Percentiles rank a stretch among this genome's conserved stretches.
Evolutionary conservation across 225 moss, liverwort and hornwort species (phyloP).

Genomic region (Rhytidiadelphus loreus): DNA sequence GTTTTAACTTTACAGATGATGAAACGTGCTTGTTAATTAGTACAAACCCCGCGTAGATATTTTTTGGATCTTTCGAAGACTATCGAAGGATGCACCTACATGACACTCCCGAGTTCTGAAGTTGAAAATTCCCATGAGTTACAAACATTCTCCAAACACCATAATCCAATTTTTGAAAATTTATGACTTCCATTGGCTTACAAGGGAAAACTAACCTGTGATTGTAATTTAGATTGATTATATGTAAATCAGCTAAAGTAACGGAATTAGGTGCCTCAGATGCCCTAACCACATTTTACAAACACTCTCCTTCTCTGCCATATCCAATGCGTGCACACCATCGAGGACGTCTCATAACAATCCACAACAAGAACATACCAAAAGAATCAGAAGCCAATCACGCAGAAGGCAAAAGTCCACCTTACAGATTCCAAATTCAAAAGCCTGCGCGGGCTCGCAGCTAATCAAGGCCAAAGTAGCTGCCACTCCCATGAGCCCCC

Average conservation of each 20-base stretch:
- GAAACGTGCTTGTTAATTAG: background rate
- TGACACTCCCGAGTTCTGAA: background rate
- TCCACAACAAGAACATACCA: background rate
- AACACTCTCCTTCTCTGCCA: background rate
- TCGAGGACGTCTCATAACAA: background rate
- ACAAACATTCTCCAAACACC: background rate
- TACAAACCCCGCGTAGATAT: background rate
- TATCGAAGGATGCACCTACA: background rate
- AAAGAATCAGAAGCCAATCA: background rate
- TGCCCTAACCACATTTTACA: background rate
- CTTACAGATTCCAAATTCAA: slow-evolving; percentile 68
- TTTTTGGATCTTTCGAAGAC: background rate
- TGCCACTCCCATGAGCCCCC: slow-evolving; percentile 8
- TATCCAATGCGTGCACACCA: background rate
- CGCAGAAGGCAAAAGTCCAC: slow-evolving; percentile 19
- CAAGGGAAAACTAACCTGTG: background rate
- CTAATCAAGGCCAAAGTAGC: slow-evolving; percentile 11
- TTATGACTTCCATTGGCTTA: background rate
- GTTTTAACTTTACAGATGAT: background rate
- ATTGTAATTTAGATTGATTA: background rate
- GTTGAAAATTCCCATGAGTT: background rate
- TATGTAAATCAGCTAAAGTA: background rate
- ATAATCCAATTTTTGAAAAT: background rate
- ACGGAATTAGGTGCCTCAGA: background rate
- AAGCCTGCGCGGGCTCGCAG: slow-evolving; percentile 33